A percentile compares a stretch with the other conserved stretches of the same genome.
Evolutionary conservation across 495 filamentous ascomycete species (phyloP).

Genomic region (Penicillium taxi): DNA sequence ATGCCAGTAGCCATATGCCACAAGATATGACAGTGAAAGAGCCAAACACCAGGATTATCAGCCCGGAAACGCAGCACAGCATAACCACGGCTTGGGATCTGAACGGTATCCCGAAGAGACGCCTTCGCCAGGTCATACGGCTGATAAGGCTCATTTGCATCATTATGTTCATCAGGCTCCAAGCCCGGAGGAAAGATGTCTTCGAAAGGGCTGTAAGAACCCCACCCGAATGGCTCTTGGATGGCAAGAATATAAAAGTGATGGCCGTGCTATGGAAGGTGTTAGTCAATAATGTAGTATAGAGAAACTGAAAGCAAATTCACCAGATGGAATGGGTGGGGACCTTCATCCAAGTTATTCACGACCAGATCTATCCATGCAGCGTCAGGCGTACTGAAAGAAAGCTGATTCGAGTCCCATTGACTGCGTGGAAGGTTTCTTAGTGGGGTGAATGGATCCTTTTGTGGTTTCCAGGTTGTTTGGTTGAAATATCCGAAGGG

Average conservation of each 20-base stretch:
- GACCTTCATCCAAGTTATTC: constrained; percentile 45
- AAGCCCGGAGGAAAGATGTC: constrained; percentile 23
- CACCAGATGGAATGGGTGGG: constrained; percentile 47
- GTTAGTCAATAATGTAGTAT: not conserved
- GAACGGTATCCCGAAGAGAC: constrained; percentile 48
- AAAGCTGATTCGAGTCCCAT: constrained; percentile 40
- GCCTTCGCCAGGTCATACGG: constrained; percentile 15
- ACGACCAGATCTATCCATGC: constrained; percentile 43
- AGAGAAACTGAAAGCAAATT: constrained; percentile 1
- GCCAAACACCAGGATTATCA: constrained; percentile 56
- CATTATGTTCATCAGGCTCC: not conserved
- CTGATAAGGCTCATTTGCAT: not conserved
- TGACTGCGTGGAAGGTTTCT: constrained; percentile 19
- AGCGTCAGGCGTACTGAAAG: constrained; percentile 18
- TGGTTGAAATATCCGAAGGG: constrained; percentile 43
- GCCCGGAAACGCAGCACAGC: constrained; percentile 59
- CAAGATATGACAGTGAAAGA: constrained; percentile 58
- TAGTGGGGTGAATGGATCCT: constrained; percentile 23
- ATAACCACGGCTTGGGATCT: constrained; percentile 48
- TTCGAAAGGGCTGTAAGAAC: constrained; percentile 40
- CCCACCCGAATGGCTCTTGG: constrained; percentile 30
- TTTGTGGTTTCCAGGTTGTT: constrained; percentile 38
- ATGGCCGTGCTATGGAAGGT: constrained; percentile 58
- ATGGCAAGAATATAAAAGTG: constrained; percentile 66
- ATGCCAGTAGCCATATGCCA: constrained; percentile 49